Conservation (phyloP, 345 rosid genomes). For the Jatropha curcas region DNA sequence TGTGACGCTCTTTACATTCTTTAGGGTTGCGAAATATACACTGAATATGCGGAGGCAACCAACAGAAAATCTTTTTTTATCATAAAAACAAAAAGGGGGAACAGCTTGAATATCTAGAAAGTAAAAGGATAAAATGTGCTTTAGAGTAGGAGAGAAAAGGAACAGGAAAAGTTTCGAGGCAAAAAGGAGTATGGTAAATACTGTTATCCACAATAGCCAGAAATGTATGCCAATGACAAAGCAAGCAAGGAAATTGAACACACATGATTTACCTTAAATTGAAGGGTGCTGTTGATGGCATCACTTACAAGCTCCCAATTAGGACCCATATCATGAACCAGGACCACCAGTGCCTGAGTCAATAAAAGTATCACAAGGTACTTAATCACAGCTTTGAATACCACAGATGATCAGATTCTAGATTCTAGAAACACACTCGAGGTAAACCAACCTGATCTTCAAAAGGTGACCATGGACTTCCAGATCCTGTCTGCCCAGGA, state of each 20-base stretch:
- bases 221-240: constrained; percentile 7
- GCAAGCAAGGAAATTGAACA: constrained; percentile 10
- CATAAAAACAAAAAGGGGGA: neutral
- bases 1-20: constrained; percentile 99
- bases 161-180: neutral
- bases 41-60: constrained; percentile 42
- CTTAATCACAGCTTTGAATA: constrained; percentile 18
- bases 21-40: constrained; percentile 83
- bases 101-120: constrained; percentile 13
- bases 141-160: constrained; percentile 4
- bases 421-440: constrained; percentile 16
- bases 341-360: constrained; percentile 91
- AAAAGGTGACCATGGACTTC: constrained; percentile 89
- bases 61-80: neutral
- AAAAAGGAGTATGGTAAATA: neutral
- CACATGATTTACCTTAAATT: constrained; percentile 66
- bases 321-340: constrained; percentile 99
- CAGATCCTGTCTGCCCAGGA: constrained; percentile 75
- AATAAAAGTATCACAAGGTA: constrained; percentile 22
- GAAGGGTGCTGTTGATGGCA: constrained; percentile 84
- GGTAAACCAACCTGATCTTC: constrained; percentile 83
- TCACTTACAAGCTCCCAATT: constrained; percentile 99
- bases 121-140: neutral
- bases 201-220: neutral
- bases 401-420: constrained; percentile 19